Base-by-base conservation (phyloP, 208 protist species). In the Wallacemonas rigidus region DNA sequence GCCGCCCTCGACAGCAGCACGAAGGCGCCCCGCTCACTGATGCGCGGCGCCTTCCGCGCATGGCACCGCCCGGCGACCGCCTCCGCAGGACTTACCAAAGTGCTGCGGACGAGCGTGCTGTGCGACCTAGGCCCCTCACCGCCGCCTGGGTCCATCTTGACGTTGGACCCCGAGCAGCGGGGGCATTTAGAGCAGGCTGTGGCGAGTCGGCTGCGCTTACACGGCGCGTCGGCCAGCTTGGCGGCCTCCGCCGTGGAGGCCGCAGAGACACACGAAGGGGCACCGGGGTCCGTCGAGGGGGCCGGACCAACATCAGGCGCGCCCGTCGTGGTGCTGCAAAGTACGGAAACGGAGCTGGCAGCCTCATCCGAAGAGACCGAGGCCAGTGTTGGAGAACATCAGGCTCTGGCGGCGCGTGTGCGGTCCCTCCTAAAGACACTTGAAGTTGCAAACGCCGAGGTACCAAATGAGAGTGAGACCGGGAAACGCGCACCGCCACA, bases 61-160 rank as follows among this genome's bases (percentile, higher is more conserved):
- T 70, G 63, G 71, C 58, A 70, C 41, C 71, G 62, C 54, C 39
- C 71, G 4, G 53, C 41, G 26, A 45, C n/a, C 9, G 50, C 38
- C 11, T 35, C 51, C 36, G 12, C 11, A 35, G 38, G 8, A 5
- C n/a, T 39, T 8, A 72, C 14, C 40, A 67, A 56, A 45, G 56
- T 83, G 14, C 69, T 77, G 41, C 74, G 71, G 26, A 69, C 67
- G 65, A 83, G 75, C 64, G 67, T 83, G 11, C 36, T 83, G 47
- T 83, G 79, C 15, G 75, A 72, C 44, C 40, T 83, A 14, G 71
- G 68, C 2, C 50, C 64, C 7, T 48, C 44, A 3, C 70, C 45
- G 61, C 11, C 17, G n/a, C 38, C n/a, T 11, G 48, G 36, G 7
- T 41, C 68, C 14, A 43, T 63, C 35, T 40, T 35, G 17, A 43